Evolutionary conservation across 495 filamentous ascomycete species (phyloP).

Genomic region (Annulohypoxylon maeteangense): DNA sequence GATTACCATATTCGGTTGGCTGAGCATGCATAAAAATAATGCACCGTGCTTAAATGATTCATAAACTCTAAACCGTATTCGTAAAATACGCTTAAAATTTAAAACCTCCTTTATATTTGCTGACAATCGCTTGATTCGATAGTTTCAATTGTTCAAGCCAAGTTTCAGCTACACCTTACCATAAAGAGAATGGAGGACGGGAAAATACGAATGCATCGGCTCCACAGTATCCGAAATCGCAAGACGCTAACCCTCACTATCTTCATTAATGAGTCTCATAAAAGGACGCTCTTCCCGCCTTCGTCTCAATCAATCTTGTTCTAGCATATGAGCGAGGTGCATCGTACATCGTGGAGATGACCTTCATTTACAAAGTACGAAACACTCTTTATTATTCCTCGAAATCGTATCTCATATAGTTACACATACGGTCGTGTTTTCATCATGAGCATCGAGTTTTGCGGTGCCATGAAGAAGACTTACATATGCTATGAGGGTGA

Average conservation of each 20-base stretch:
- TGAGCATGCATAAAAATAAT: background rate
- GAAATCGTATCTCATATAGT: too few species aligned
- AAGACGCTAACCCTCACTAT: constrained; percentile 25
- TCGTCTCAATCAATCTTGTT: constrained; percentile 34
- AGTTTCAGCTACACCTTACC: constrained; percentile 3
- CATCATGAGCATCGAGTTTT: constrained; percentile 37
- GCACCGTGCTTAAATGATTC: background rate
- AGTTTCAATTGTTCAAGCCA: background rate
- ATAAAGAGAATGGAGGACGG: background rate
- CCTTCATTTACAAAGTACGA: constrained; percentile 71
- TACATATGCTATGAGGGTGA: background rate
- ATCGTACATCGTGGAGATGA: constrained; percentile 80
- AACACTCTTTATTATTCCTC: too few species aligned
- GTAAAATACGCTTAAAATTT: background rate
- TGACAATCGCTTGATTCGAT: constrained; percentile 5
- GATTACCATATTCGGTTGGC: background rate
- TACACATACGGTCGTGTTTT: constrained; percentile 73
- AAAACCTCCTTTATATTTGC: background rate
- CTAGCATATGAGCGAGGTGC: constrained; percentile 63
- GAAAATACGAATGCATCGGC: constrained; percentile 13
- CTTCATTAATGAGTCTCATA: constrained; percentile 29
- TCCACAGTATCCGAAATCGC: constrained; percentile 34
- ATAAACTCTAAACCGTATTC: constrained; percentile 8
- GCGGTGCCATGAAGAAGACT: constrained; percentile 42
- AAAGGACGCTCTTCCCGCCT: constrained; percentile 32